Base-by-base conservation (phyloP, 768 basidiomycete genomes). In the Xerocomus spinulosus region DNA sequence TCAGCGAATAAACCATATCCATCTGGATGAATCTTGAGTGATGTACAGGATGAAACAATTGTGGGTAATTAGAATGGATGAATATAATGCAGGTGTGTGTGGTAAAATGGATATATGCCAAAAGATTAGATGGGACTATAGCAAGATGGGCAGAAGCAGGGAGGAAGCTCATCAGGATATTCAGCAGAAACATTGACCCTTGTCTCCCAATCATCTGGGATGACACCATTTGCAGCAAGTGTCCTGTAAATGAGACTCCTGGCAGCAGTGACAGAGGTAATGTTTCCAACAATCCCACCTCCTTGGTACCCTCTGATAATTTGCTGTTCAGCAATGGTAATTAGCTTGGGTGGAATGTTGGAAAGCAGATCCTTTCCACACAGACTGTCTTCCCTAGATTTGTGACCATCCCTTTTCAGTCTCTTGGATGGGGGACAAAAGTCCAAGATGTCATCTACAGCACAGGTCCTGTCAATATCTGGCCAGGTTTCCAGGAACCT, bases 271-370 rank as follows among this genome's bases (percentile, higher is more conserved):
- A 83, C 80, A 20, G 71, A 57, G 1, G 62, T 51, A 0, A 80
- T 59, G 50, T 83, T 83, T 2, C 82, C 82, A 2, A 73, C 69
- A 0, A 82, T 53, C 1, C 80, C 77, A 0, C 75, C 75, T 1
- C 38, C 53, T 4, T 61, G 57, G 0, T 52, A 64, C 0, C 81
- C 81, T 18, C 75, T 71, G 8, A 80, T 63, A 33, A 83, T 78
- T 0, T 74, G 81, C 54, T 81, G 81, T 23, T 70, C 58, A 0
- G 82, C 81, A 2, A 74, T 51, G 0, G 47, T 46, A 8, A 83
- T 48, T 15, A 83, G 61, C 2, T 61, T 56, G 0, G 48, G 20
- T 0, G 79, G 79, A 1, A 80, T 59, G 9, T 42, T 21, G 5
- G 41, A 38, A 12, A 65, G 47, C 0, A 45, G 48, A 15, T 51